phyloP scores from a whole-genome alignment of 1,139 yeast genomes.

The Scheffersomyces parashehatae region DNA sequence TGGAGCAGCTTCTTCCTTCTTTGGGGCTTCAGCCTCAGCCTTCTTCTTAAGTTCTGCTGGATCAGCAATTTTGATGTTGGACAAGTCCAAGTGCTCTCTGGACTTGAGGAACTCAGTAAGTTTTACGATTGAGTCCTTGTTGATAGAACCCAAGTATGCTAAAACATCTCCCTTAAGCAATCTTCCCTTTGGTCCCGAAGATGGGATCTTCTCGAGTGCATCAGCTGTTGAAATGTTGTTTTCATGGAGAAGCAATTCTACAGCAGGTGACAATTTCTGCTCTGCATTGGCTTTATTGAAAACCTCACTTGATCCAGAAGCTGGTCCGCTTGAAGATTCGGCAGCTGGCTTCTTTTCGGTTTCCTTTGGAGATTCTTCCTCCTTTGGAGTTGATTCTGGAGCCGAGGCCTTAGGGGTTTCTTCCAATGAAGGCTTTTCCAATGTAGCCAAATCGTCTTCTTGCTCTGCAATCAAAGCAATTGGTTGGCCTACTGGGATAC shows the following conservation, averaged over 20 bases:
- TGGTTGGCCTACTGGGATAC: constrained; percentile 81
- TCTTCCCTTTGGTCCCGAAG: constrained; percentile 89
- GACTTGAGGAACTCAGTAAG: constrained; percentile 59
- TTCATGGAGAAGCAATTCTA: constrained; percentile 60
- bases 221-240: constrained; percentile 66
- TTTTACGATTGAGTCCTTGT: constrained; percentile 50
- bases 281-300: constrained; percentile 55
- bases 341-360: constrained; percentile 13
- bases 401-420: constrained; percentile 25
- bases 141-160: constrained; percentile 75
- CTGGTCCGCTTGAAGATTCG: constrained; percentile 9
- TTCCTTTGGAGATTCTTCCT: constrained; percentile 16
- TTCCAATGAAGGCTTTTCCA: constrained; percentile 58
- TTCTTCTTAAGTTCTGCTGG: constrained; percentile 23
- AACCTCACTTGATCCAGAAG: constrained; percentile 16
- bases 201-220: constrained; percentile 69
- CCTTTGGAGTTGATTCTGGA: constrained; percentile 16
- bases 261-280: constrained; percentile 81
- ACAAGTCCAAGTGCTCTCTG: constrained; percentile 71
- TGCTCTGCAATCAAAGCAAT: constrained; percentile 89
- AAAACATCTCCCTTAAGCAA: constrained; percentile 88
- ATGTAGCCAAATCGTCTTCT: constrained; percentile 71
- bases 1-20: constrained; percentile 13
- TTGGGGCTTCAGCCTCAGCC: constrained; percentile 11
- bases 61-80: constrained; percentile 60